Evolutionary conservation across 768 basidiomycete genomes (phyloP).

Genomic region (Rhodotorula taiwanensis): DNA sequence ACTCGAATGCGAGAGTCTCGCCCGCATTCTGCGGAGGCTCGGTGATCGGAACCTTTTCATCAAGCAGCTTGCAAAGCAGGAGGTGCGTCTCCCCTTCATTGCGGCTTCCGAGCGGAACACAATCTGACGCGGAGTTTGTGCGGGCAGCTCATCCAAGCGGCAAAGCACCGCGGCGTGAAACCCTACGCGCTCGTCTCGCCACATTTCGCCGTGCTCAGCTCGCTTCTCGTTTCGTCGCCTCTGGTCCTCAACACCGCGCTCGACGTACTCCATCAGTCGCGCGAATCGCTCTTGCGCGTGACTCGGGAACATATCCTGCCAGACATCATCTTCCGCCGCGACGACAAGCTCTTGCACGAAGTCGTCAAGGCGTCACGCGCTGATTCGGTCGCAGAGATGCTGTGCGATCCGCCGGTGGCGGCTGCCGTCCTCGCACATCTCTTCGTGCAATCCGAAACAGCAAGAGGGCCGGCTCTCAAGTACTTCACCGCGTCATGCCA

Average conservation of each 20-base stretch:
- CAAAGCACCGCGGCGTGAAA: conserved; percentile 48
- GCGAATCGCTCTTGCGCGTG: conserved; percentile 56
- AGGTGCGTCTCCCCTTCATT: conserved; percentile 48
- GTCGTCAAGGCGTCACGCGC: conserved; percentile 56
- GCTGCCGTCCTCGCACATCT: conserved; percentile 58
- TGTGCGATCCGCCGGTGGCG: conserved; percentile 51
- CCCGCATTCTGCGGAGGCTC: conserved; percentile 53
- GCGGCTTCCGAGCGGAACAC: neutral
- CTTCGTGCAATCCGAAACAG: conserved; percentile 48
- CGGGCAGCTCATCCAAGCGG: conserved; percentile 22
- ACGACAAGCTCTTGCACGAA: conserved; percentile 55
- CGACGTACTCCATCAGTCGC: conserved; percentile 58
- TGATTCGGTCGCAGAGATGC: conserved; percentile 49
- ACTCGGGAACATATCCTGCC: conserved; percentile 65
- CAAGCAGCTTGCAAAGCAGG: conserved; percentile 61
- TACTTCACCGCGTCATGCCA: conserved; percentile 2
- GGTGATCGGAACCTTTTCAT: conserved; percentile 63
- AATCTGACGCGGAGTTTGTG: neutral
- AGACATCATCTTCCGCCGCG: conserved; percentile 58
- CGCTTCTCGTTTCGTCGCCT: conserved; percentile 59
- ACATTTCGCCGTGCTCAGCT: conserved; percentile 61
- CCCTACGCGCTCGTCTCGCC: conserved; percentile 64
- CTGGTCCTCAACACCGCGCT: conserved; percentile 59
- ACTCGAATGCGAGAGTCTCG: conserved; percentile 25
- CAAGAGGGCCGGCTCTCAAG: conserved; percentile 3